These are phyloP conservation scores for Guyanaporus albipodus DNA, from an alignment of 768 basidiomycete species.

Conservation along the genomic window DNA sequence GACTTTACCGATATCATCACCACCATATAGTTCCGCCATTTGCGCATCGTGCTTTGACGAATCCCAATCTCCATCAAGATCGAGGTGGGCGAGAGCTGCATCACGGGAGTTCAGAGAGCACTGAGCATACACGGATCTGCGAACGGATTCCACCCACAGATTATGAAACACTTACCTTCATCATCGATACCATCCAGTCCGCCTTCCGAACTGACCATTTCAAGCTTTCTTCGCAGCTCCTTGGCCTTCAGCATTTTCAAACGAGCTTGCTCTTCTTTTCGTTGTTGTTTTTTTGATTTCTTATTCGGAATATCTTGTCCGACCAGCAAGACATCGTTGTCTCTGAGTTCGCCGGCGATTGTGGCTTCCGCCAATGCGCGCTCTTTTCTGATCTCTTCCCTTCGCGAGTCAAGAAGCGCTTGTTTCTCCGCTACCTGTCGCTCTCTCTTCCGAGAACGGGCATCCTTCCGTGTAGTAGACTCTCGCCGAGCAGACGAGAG, in stretches of 20 bases:
- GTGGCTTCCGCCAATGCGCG: slow-evolving; percentile 59
- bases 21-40: slow-evolving; percentile 72
- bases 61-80: slow-evolving; percentile 93
- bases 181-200: slow-evolving; percentile 41
- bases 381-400: slow-evolving; percentile 72
- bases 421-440: slow-evolving; percentile 65
- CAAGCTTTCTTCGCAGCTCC: slow-evolving; percentile 72
- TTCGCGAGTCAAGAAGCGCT: slow-evolving; percentile 76
- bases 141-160: neutral
- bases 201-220: slow-evolving; percentile 66
- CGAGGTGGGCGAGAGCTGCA: slow-evolving; percentile 64
- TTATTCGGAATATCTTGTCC: slow-evolving; percentile 65
- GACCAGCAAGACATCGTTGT: slow-evolving; percentile 37
- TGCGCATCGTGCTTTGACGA: slow-evolving; percentile 78
- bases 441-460: slow-evolving; percentile 71
- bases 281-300: slow-evolving; percentile 20
- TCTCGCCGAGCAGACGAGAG: slow-evolving; percentile 63
- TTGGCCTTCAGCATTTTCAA: slow-evolving; percentile 82
- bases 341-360: slow-evolving; percentile 65
- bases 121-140: neutral
- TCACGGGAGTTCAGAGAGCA: too few relatives aligned
- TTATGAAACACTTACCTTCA: slow-evolving; percentile 21
- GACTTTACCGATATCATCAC: slow-evolving; percentile 38
- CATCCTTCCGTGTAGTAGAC: slow-evolving; percentile 78
- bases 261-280: slow-evolving; percentile 73